These are phyloP conservation scores for Pholiota molesta DNA, from an alignment of 768 basidiomycete species.

Conservation along the genomic window DNA sequence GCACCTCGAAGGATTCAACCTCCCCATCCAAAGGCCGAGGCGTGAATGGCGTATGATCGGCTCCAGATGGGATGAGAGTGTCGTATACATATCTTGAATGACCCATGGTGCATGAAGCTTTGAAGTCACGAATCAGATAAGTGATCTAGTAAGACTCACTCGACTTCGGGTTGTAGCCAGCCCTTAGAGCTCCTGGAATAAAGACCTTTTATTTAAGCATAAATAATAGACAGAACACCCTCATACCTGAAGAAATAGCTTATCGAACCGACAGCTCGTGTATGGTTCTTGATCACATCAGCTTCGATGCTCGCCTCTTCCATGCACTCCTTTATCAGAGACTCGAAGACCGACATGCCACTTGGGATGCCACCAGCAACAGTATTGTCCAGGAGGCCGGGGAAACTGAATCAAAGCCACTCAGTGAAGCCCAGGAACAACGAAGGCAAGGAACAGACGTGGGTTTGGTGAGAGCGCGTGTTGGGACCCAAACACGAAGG, in stretches of 20 bases:
- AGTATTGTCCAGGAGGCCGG: constrained; percentile 86
- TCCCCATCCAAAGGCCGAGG: constrained; percentile 89
- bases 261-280: constrained; percentile 66
- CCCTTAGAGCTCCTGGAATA: constrained; percentile 56
- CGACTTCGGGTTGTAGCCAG: constrained; percentile 87
- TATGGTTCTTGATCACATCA: constrained; percentile 58
- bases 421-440: background rate
- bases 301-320: constrained; percentile 89
- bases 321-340: constrained; percentile 87
- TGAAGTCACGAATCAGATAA: background rate
- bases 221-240: background rate
- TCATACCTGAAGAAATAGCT: constrained; percentile 80
- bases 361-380: constrained; percentile 92
- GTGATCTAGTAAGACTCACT: constrained; percentile 46
- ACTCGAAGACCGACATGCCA: constrained; percentile 71
- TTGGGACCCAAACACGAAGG: constrained; percentile 85
- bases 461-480: constrained; percentile 81
- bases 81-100: constrained; percentile 82
- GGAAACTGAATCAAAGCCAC: constrained; percentile 56
- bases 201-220: background rate
- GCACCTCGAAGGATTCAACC: constrained; percentile 90
- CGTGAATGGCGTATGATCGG: constrained; percentile 50
- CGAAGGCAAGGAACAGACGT: constrained; percentile 57
- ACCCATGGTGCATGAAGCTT: constrained; percentile 5
- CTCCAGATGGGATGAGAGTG: constrained; percentile 61